Evolutionary conservation across 1,284 basidiomycete genomes (phyloP), one percentile per base, ranked within the genome.

Genomic region (Ustilago tritici): DNA sequence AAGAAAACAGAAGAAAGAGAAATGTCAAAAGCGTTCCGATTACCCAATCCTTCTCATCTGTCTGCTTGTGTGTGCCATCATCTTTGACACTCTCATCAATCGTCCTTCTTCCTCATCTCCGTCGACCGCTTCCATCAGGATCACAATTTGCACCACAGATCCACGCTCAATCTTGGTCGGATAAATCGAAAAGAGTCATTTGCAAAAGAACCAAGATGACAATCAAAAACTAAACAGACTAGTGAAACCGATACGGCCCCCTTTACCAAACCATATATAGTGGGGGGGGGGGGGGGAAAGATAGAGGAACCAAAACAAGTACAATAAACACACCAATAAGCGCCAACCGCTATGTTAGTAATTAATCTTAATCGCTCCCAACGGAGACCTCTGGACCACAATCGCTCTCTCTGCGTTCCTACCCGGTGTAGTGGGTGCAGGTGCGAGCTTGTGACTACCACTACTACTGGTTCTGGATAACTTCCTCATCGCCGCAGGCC

Each of bases 401-500:
- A 17, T 17, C 31, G n/a, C 23, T 12, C 14, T 19, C 2, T 10
- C 43, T n/a, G 28, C 40, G 31, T 40, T 57, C 49, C 19, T 54
- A 38, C 49, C 58, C 5, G 57, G 57, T 9, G 54, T 38, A 56
- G 9, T 11, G 8, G 40, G 35, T 36, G 52, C 34, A 41, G 40
- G 35, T 36, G 52, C 34, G 28, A 62, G 53, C 31, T 67, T 58
- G 6, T 59, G 65, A 40, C 23, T 54, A 17, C 12, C 41, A 1
- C 34, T 58, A 14, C 59, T 54, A 43, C 32, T 32, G n/a, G 57
- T 57, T 41, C 63, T 49, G 19, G 76, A 46, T 52, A 69, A 35
- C 56, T 55, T 60, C 49, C 68, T 49, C 38, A 70, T 19, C 56
- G 65, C 54, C 23, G 62, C 60, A 47, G 68, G 58, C 5, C 62